Percentiles rank a stretch among this genome's conserved stretches.
phyloP scores from a whole-genome alignment of 208 protist species.

The Acanthamoeba healyi region DNA sequence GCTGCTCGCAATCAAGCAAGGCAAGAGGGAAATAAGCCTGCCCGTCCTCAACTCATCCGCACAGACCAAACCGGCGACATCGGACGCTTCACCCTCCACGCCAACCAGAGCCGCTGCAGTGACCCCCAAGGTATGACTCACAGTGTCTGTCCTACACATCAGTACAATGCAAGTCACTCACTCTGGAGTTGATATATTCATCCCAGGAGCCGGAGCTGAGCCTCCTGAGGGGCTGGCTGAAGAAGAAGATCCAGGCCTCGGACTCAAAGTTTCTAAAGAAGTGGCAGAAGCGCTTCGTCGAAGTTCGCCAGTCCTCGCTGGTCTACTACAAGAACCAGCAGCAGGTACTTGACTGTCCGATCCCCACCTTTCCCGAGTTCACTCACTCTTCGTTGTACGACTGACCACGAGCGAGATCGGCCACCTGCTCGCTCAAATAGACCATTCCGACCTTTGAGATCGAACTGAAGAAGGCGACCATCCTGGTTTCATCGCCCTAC shows the following conservation, averaged over 20 bases:
- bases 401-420: no score
- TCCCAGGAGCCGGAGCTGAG: background rate
- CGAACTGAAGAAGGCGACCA: background rate
- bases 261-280: constrained; percentile 18
- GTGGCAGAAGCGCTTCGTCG: constrained; percentile 27
- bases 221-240: background rate
- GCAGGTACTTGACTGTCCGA: background rate
- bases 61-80: background rate
- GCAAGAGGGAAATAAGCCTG: background rate
- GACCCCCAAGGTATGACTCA: background rate
- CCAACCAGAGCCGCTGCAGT: background rate
- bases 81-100: background rate
- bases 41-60: background rate
- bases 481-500: background rate
- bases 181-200: background rate
- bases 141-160: no score
- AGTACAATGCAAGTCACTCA: no score
- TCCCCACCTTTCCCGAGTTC: background rate
- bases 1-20: background rate
- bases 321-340: constrained; percentile 41
- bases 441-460: background rate
- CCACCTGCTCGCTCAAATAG: background rate
- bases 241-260: constrained; percentile 35
- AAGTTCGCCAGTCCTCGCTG: background rate
- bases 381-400: no score